Conservation (phyloP, 176 grass and related monocot species). For the Aegilops longissima region DNA sequence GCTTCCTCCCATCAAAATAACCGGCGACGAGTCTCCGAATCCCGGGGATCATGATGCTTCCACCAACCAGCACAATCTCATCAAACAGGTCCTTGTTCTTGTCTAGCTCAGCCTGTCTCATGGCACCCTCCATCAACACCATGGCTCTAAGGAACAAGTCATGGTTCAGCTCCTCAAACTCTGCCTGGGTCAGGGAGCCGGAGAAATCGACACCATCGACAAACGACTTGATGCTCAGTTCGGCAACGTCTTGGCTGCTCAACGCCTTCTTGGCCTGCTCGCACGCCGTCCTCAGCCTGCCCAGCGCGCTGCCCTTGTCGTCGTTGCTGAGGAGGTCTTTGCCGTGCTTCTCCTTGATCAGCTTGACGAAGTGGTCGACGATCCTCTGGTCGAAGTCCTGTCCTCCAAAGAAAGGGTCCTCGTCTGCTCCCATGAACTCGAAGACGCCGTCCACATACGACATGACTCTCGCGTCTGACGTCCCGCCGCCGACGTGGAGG, state of each 20-base stretch:
- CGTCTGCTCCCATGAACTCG: not conserved
- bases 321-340: not conserved
- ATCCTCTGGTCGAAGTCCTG: slow-evolving; percentile 2
- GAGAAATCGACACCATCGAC: not conserved
- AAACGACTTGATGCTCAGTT: not conserved
- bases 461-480: not conserved
- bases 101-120: not conserved
- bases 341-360: not conserved
- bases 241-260: not conserved
- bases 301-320: not conserved
- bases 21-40: not conserved
- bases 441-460: not conserved
- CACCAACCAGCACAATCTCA: slow-evolving; percentile 25
- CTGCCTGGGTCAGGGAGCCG: not conserved
- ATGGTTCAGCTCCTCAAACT: slow-evolving; percentile 26
- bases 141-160: slow-evolving; percentile 14
- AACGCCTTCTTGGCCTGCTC: slow-evolving; percentile 32
- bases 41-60: slow-evolving; percentile 20
- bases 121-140: not conserved
- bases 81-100: not conserved
- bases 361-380: not conserved
- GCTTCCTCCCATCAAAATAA: slow-evolving; percentile 11
- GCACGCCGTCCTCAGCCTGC: not conserved
- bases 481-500: not conserved
- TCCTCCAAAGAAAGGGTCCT: not conserved